Conservation (phyloP, 177 flowering plant species). For the Tripterygium wilfordii region DNA sequence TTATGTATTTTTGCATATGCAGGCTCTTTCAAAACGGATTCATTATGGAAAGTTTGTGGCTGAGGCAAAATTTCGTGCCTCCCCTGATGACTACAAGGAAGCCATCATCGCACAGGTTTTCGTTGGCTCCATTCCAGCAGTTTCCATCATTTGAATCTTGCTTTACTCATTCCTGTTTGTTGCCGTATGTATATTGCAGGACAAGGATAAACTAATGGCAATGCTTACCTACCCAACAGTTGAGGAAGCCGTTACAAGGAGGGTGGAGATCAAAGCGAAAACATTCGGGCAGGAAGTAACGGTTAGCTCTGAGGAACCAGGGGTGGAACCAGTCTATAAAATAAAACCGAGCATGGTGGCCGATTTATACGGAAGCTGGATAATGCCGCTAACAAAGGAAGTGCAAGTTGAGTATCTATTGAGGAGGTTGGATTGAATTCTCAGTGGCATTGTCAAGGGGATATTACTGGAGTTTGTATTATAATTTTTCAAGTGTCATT, state of each 20-base stretch:
- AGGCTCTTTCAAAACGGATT: slow-evolving; percentile 83
- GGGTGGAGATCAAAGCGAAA: slow-evolving; percentile 81
- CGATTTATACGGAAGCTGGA: slow-evolving; percentile 82
- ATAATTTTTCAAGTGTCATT: no score
- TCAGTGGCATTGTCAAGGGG: no score
- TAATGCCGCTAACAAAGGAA: slow-evolving; percentile 93
- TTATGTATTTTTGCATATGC: no score
- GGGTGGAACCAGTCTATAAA: slow-evolving; percentile 51
- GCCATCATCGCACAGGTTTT: slow-evolving; percentile 79
- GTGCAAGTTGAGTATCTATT: slow-evolving; percentile 79
- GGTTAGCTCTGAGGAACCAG: slow-evolving; percentile 16
- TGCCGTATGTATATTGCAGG: slow-evolving; percentile 45
- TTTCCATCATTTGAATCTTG: slow-evolving; percentile 4
- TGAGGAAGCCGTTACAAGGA: slow-evolving; percentile 54
- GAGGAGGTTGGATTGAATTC: slow-evolving; percentile 72
- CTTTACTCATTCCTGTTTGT: not conserved
- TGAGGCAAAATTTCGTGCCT: slow-evolving; percentile 71
- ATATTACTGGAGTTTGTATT: no score
- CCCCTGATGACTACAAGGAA: slow-evolving; percentile 54
- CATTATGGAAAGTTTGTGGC: slow-evolving; percentile 94
- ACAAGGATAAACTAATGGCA: slow-evolving; percentile 38
- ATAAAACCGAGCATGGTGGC: slow-evolving; percentile 77
- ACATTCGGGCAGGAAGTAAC: slow-evolving; percentile 64
- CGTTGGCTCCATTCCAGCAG: no score
- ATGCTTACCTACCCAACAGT: slow-evolving; percentile 31